Percentiles rank a stretch among this genome's conserved stretches.
Evolutionary conservation across 2,329 filamentous ascomycete species (phyloP).

Genomic region (Xylariaceae sp.): DNA sequence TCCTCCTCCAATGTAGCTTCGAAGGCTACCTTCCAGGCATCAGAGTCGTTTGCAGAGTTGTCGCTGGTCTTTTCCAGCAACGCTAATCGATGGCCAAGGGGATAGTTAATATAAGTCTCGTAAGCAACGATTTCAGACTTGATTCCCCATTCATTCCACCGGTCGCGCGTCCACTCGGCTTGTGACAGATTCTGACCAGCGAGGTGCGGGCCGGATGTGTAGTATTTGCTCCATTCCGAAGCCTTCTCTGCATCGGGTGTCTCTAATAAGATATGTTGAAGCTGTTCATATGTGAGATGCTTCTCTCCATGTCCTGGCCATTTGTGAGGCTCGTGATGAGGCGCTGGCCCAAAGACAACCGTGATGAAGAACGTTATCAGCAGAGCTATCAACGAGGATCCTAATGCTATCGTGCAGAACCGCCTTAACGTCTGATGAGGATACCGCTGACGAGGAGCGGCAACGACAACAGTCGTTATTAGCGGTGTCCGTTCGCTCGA

Average conservation of each 20-base stretch:
- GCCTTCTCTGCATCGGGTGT: slow-evolving; percentile 57
- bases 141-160: slow-evolving; percentile 71
- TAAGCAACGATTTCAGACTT: slow-evolving; percentile 64
- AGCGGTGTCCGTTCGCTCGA: slow-evolving; percentile 63
- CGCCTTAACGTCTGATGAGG: slow-evolving; percentile 60
- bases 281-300: slow-evolving; percentile 45
- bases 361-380: slow-evolving; percentile 45
- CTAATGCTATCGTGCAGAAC: slow-evolving; percentile 62
- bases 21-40: slow-evolving; percentile 62
- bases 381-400: slow-evolving; percentile 53
- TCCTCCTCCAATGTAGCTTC: slow-evolving; percentile 83
- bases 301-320: slow-evolving; percentile 31
- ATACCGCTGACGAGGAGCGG: slow-evolving; percentile 52
- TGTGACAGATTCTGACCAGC: slow-evolving; percentile 73
- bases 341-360: slow-evolving; percentile 29
- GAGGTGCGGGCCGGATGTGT: slow-evolving; percentile 72
- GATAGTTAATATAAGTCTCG: slow-evolving; percentile 77
- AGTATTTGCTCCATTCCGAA: slow-evolving; percentile 74
- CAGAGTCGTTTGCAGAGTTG: slow-evolving; percentile 33
- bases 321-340: slow-evolving; percentile 20
- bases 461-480: slow-evolving; percentile 60
- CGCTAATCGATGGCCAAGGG: slow-evolving; percentile 66
- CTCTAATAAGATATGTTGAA: slow-evolving; percentile 56
- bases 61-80: slow-evolving; percentile 53
- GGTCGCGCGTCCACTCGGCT: slow-evolving; percentile 72